These are phyloP conservation scores for Globisporangium megalacanthum DNA, from an alignment of 352 stramenopile species.

Conservation along the genomic window DNA sequence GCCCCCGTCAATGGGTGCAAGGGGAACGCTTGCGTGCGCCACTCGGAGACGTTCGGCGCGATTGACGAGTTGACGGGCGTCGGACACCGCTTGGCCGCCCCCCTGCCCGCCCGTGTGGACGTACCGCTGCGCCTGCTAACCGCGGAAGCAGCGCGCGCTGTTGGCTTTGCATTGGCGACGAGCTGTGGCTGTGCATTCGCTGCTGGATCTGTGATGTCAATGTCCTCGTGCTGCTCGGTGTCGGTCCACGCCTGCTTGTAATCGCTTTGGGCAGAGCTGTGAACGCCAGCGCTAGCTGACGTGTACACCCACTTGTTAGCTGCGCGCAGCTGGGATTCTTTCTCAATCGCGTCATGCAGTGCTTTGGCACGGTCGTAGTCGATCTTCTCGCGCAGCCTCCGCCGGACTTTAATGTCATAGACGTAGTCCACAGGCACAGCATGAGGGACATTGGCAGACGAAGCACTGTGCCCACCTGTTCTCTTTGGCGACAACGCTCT, in stretches of 20 bases:
- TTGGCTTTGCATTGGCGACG: background rate
- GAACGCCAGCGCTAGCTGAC: background rate
- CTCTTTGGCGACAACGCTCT: background rate
- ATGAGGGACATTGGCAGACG: background rate
- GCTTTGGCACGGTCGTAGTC: slow-evolving; percentile 40
- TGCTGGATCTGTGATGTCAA: background rate
- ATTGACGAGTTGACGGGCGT: slow-evolving; percentile 22
- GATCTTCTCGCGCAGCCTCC: slow-evolving; percentile 47
- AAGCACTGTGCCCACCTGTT: background rate
- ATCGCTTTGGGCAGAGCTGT: background rate
- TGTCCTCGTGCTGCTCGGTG: background rate
- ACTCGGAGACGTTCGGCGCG: slow-evolving; percentile 32
- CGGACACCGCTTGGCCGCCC: background rate
- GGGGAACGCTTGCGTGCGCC: slow-evolving; percentile 27
- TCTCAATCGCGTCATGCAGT: slow-evolving; percentile 18
- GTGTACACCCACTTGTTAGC: slow-evolving; percentile 38
- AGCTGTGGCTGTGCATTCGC: background rate
- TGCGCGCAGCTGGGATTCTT: slow-evolving; percentile 36
- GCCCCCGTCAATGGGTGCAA: slow-evolving; percentile 6
- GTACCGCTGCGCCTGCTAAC: slow-evolving; percentile 5
- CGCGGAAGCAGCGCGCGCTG: background rate
- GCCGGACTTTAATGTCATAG: slow-evolving; percentile 55
- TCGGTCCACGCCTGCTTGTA: slow-evolving; percentile 22
- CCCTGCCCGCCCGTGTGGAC: slow-evolving; percentile 6
- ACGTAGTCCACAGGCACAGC: slow-evolving; percentile 51